Percentiles rank a stretch among this genome's conserved stretches.
phyloP scores from a whole-genome alignment of 2,329 filamentous ascomycete genomes.

The Trichoderma harzianum region DNA sequence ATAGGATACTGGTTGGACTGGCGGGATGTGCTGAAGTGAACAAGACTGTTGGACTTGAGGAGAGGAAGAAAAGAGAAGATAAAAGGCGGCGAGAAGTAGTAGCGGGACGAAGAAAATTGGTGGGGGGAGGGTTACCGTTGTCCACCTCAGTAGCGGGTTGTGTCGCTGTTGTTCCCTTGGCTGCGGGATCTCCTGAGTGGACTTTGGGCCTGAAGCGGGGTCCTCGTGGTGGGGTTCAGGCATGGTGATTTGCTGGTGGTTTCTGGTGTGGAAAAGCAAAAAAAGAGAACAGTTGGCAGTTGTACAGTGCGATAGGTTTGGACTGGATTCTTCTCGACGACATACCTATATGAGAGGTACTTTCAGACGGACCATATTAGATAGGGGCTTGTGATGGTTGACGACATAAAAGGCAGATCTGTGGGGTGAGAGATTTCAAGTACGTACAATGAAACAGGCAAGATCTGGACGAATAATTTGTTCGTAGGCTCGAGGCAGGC shows the following conservation, averaged over 20 bases:
- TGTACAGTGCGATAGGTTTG: conserved; percentile 19
- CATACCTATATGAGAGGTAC: not conserved
- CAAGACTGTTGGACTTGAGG: conserved; percentile 23
- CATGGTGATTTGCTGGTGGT: conserved; percentile 28
- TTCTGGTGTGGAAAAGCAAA: not conserved
- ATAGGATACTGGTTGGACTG: conserved; percentile 26
- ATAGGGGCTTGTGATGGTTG: not conserved
- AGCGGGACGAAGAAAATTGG: conserved; percentile 41
- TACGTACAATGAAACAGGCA: not conserved
- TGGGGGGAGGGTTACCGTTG: conserved; percentile 42
- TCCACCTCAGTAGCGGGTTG: conserved; percentile 28
- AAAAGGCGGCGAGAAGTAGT: conserved; percentile 34
- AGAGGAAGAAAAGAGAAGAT: conserved; percentile 35
- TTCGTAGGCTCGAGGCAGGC: not conserved
- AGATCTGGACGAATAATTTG: not conserved
- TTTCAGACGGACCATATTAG: not conserved
- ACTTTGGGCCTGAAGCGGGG: conserved; percentile 33
- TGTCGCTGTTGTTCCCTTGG: conserved; percentile 17
- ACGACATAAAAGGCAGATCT: not conserved
- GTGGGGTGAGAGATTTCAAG: not conserved
- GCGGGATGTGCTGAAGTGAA: conserved; percentile 29
- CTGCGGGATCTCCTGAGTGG: conserved; percentile 8
- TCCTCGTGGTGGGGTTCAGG: conserved; percentile 34
- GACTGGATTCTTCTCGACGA: not conserved
- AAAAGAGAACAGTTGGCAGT: not conserved